A percentile compares a stretch with the other conserved stretches of the same genome.
Conservation (phyloP, 2,329 filamentous ascomycete species). For the Hypoxylon sp. region DNA sequence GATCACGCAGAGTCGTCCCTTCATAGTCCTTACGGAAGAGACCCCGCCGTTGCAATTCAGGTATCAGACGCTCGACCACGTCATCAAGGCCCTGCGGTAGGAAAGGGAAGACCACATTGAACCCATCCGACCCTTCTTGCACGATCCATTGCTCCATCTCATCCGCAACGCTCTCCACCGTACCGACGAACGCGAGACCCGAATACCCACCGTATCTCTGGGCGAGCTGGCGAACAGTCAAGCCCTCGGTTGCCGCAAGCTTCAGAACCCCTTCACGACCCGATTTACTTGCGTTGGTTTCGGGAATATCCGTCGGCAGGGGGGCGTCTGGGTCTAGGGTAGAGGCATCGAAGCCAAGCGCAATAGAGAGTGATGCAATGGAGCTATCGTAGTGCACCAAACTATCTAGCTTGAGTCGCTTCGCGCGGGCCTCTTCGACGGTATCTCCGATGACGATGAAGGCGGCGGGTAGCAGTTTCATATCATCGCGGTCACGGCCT, state of each 20-base stretch:
- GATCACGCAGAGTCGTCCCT: conserved; percentile 64
- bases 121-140: conserved; percentile 63
- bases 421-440: conserved; percentile 60
- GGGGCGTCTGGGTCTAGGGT: conserved; percentile 61
- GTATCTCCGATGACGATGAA: conserved; percentile 63
- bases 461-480: conserved; percentile 65
- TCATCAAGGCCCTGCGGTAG: conserved; percentile 63
- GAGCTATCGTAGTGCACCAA: conserved; percentile 66
- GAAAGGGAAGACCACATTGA: conserved; percentile 63
- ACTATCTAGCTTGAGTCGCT: conserved; percentile 62
- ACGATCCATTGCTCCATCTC: conserved; percentile 61
- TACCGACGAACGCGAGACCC: conserved; percentile 64
- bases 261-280: conserved; percentile 58
- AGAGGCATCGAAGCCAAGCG: conserved; percentile 61
- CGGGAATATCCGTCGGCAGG: conserved; percentile 61
- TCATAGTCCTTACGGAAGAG: conserved; percentile 65
- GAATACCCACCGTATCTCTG: conserved; percentile 62
- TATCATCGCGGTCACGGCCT: conserved; percentile 58
- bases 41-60: conserved; percentile 63
- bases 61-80: conserved; percentile 59
- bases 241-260: conserved; percentile 57
- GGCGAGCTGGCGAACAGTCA: conserved; percentile 65
- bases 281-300: conserved; percentile 67
- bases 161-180: conserved; percentile 61
- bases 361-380: conserved; percentile 63